A percentile compares a stretch with the other conserved stretches of the same genome.
Evolutionary conservation across 257 asterid genomes (phyloP).

Genomic region (Solanum gandarillasii): DNA sequence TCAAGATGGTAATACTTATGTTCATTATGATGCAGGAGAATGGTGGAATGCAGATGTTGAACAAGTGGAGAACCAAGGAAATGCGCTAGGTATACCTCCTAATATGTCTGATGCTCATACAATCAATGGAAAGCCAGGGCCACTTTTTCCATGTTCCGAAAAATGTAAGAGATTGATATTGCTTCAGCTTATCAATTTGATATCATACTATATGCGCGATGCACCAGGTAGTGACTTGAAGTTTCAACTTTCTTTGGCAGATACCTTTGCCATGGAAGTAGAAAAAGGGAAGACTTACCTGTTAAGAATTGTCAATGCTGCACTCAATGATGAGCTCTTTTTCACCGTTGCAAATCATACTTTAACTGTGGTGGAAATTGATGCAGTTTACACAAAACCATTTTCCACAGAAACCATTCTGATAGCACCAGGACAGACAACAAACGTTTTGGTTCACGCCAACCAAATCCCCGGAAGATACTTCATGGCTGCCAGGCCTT

Average conservation of each 20-base stretch:
- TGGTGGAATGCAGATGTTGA: background rate
- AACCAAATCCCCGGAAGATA: constrained; percentile 8
- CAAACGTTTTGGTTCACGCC: constrained; percentile 34
- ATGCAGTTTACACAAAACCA: constrained; percentile 15
- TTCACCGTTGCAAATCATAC: constrained; percentile 39
- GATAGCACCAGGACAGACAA: constrained; percentile 10
- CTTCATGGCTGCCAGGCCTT: constrained; percentile 26
- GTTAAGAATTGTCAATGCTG: background rate
- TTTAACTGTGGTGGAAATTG: constrained; percentile 31
- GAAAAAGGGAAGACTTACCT: background rate
- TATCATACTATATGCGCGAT: background rate
- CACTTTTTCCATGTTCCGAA: constrained; percentile 19
- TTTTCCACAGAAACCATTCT: constrained; percentile 31
- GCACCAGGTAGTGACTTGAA: background rate
- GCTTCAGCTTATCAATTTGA: background rate
- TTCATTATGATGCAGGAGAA: background rate
- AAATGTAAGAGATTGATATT: background rate
- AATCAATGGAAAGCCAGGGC: constrained; percentile 35
- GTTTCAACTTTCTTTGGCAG: constrained; percentile 12
- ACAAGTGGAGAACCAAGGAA: constrained; percentile 27
- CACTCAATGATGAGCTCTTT: constrained; percentile 42
- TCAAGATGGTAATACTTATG: background rate
- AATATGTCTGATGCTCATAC: constrained; percentile 7
- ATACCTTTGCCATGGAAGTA: constrained; percentile 30
- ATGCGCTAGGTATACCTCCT: constrained; percentile 25